Conservation (phyloP, 371 early-diverging fungal genomes). For the Syncephalastrum racemosum region DNA sequence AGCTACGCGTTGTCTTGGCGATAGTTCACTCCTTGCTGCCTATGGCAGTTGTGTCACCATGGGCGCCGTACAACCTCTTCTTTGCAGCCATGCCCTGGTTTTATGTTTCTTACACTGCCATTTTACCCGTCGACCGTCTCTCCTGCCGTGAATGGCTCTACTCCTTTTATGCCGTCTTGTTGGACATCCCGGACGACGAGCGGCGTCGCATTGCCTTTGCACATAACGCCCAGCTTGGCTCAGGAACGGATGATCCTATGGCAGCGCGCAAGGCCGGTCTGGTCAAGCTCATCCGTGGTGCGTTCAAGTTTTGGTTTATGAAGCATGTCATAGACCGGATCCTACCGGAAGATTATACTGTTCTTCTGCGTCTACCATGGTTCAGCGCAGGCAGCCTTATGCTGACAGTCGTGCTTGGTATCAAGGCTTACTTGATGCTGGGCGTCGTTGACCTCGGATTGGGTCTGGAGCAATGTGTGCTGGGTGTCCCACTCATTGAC, state of each 20-base stretch:
- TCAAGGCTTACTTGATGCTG: slow-evolving; percentile 30
- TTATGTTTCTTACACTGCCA: slow-evolving; percentile 25
- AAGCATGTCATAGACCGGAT: slow-evolving; percentile 17
- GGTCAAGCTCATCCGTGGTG: slow-evolving; percentile 18
- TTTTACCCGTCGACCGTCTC: slow-evolving; percentile 19
- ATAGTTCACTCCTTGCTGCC: too few species aligned
- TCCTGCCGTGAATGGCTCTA: slow-evolving; percentile 13
- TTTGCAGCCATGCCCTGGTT: slow-evolving; percentile 39
- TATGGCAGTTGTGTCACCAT: background rate
- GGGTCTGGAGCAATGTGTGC: slow-evolving; percentile 23
- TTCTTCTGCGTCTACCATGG: slow-evolving; percentile 22
- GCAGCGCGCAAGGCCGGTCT: slow-evolving; percentile 12
- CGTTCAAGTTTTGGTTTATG: slow-evolving; percentile 16
- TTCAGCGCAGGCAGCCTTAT: slow-evolving; percentile 10
- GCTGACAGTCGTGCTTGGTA: slow-evolving; percentile 25
- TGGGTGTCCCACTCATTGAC: slow-evolving; percentile 23
- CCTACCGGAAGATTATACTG: slow-evolving; percentile 19
- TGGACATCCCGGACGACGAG: slow-evolving; percentile 13
- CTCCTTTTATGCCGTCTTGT: slow-evolving; percentile 18
- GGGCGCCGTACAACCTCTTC: slow-evolving; percentile 18
- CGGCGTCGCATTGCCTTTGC: background rate
- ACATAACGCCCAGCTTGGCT: background rate
- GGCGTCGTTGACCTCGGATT: slow-evolving; percentile 27
- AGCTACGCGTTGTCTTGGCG: too few species aligned
- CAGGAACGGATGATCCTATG: background rate